phyloP scores from a whole-genome alignment of 805 yeast species.

The Metschnikowia orientalis region DNA sequence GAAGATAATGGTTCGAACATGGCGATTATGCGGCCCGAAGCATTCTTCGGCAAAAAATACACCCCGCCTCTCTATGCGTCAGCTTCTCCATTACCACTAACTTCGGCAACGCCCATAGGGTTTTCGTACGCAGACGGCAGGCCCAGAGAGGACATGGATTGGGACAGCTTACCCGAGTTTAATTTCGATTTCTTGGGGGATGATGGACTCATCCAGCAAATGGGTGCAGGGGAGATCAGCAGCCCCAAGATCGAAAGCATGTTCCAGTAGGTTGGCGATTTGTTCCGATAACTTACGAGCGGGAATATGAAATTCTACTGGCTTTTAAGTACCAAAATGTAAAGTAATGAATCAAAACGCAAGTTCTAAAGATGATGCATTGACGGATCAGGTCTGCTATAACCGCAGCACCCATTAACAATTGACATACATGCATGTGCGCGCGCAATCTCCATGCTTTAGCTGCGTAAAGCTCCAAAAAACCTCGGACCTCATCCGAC shows the following conservation, averaged over 20 bases:
- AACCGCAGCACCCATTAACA: too few species aligned
- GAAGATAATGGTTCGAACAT: neutral
- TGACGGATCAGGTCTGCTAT: too few species aligned
- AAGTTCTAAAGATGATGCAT: too few species aligned
- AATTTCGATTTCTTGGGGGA: constrained; percentile 31
- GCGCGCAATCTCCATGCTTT: too few species aligned
- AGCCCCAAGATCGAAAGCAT: constrained; percentile 20
- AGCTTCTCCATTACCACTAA: neutral
- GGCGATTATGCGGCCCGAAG: neutral
- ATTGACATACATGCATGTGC: too few species aligned
- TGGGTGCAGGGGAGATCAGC: constrained; percentile 16
- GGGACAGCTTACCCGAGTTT: constrained; percentile 23
- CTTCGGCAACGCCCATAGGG: constrained; percentile 1
- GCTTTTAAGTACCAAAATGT: too few species aligned
- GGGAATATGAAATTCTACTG: too few species aligned
- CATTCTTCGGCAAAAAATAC: constrained; percentile 6
- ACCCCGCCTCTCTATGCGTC: constrained; percentile 11
- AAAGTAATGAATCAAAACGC: too few species aligned
- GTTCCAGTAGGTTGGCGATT: constrained; percentile 19
- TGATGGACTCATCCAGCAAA: constrained; percentile 23
- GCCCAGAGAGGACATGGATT: constrained; percentile 11
- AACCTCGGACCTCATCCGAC: too few species aligned
- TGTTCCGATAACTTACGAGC: too few species aligned
- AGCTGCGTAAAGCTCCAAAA: too few species aligned
- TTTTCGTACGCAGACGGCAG: constrained; percentile 1